These are phyloP conservation scores for Senna tora DNA, from an alignment of 306 rosid species.

Conservation along the genomic window DNA sequence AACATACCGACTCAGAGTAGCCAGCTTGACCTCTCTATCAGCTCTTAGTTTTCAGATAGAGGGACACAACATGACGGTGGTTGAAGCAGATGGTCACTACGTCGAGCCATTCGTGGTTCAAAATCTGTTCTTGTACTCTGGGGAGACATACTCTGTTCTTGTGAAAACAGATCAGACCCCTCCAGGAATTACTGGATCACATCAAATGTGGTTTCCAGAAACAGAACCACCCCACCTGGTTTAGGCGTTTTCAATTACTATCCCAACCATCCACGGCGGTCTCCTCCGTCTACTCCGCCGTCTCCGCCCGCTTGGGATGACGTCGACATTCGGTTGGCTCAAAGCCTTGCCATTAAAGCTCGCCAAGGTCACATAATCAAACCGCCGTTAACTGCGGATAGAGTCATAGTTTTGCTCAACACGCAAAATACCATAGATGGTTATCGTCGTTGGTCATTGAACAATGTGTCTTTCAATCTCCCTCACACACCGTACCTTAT, in stretches of 20 bases:
- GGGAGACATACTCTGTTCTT: constrained; percentile 89
- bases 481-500: constrained; percentile 83
- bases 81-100: constrained; percentile 91
- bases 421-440: constrained; percentile 62
- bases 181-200: constrained; percentile 82
- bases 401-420: constrained; percentile 77
- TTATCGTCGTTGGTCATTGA: constrained; percentile 56
- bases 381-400: constrained; percentile 69
- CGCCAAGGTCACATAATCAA: constrained; percentile 46
- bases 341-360: constrained; percentile 71
- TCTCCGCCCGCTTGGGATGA: constrained; percentile 69
- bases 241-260: constrained; percentile 72
- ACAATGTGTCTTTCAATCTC: constrained; percentile 70
- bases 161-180: constrained; percentile 73
- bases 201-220: constrained; percentile 63
- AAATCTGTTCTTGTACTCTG: constrained; percentile 76
- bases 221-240: constrained; percentile 68
- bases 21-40: constrained; percentile 72
- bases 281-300: constrained; percentile 60
- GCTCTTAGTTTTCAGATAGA: constrained; percentile 87
- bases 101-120: constrained; percentile 81
- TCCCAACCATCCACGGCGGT: constrained; percentile 72
- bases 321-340: constrained; percentile 42
- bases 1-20: constrained; percentile 70
- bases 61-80: constrained; percentile 94